Evolutionary conservation across 2,329 filamentous ascomycete species (phyloP).

Genomic region (Didymella lethalis): DNA sequence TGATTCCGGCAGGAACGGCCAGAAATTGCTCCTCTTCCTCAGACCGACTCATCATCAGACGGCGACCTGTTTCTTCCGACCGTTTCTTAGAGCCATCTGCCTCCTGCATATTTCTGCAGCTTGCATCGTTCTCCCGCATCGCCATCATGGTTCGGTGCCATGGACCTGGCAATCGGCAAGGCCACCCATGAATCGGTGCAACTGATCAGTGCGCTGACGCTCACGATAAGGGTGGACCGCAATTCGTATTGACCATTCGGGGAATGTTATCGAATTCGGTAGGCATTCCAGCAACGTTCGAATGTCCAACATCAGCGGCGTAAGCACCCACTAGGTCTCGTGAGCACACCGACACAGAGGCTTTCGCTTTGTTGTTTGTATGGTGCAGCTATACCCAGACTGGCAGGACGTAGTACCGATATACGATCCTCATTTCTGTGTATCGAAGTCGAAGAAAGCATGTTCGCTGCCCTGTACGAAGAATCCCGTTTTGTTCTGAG

Average conservation of each 20-base stretch:
- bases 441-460: not conserved
- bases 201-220: slow-evolving; percentile 10
- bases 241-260: slow-evolving; percentile 10
- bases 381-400: slow-evolving; percentile 7
- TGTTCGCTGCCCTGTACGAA: not conserved
- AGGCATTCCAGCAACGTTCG: slow-evolving; percentile 1
- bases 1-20: not conserved
- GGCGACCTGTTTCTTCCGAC: not conserved
- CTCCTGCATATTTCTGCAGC: not conserved
- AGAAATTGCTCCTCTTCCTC: not conserved
- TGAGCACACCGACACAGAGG: slow-evolving; percentile 11
- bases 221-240: slow-evolving; percentile 22
- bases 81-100: not conserved
- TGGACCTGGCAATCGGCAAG: slow-evolving; percentile 6
- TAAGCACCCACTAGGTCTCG: not conserved
- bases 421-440: not conserved
- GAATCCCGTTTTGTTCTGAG: too few species aligned
- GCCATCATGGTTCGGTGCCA: slow-evolving; percentile 7
- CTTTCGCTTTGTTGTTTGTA: slow-evolving; percentile 7
- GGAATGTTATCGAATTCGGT: slow-evolving; percentile 5
- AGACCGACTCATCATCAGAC: not conserved
- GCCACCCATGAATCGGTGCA: not conserved
- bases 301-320: slow-evolving; percentile 9
- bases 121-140: slow-evolving; percentile 5
- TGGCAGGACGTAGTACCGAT: slow-evolving; percentile 10